Base-by-base conservation (phyloP, 257 asterid genomes). In the Scutellaria barbata region DNA sequence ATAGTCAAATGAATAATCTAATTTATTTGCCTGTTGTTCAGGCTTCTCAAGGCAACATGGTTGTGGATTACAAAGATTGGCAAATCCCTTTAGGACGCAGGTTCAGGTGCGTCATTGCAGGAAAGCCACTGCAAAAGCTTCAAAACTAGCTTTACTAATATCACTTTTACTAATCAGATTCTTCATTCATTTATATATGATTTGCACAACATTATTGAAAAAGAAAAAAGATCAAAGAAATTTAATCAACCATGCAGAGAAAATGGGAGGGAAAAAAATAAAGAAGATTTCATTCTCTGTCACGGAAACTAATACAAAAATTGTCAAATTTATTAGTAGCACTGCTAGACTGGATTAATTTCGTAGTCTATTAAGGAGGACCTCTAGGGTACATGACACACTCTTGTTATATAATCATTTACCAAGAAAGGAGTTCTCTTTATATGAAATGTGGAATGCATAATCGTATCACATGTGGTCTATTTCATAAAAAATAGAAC, bases 41-140 rank as follows among this genome's bases (percentile, higher is more conserved):
- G 97, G 95, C 96, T 67, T 94, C 97, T 74, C 88, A 89, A 81
- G 84, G 18, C 40, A 86, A 83, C 79, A 35, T 69, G 90, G 99
- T 94, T 68, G 93, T 94, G 66, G 99, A 94, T 81, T 94, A 89
- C 89, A 94, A 91, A 84, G 99, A 94, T 74, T 94, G 99, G 99
- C 99, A 94, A 83, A 85, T 91, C 77, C 97, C 96, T 64, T 85
- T 94, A 55, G 97, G 99, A 61, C 97, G 99, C 78, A 85, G 99
- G 80, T 94, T 94, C 88, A 89, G 99, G 99, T 91, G 54, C 55
- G 86, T 73, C n/a, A 54, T 77, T 54, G 70, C 58, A 47, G 40
- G 71, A 58, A 43, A 41, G 48, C 68, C 57, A 66, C 17, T 30
- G 4, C 35, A 30, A 30, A 30, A 30, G 35, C 5, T 30, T 30